A percentile compares a stretch with the other conserved stretches of the same genome.
phyloP scores from a whole-genome alignment of 73 alveolate genomes.

The Durusdinium trenchii region DNA sequence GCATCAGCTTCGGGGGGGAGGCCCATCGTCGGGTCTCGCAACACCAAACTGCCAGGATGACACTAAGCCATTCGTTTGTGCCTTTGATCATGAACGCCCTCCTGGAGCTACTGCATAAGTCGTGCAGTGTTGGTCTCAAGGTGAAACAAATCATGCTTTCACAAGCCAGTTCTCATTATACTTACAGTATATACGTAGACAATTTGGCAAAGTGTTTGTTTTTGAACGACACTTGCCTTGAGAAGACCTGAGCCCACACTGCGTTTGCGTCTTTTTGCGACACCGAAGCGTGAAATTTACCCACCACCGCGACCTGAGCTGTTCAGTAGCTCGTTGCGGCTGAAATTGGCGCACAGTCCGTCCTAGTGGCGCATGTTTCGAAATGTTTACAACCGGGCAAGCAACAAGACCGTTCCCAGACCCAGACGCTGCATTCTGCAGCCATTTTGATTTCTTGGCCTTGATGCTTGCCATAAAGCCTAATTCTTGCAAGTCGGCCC shows the following conservation, averaged over 20 bases:
- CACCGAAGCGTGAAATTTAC: background rate
- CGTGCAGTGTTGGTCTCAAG: background rate
- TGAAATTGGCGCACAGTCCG: slow-evolving; percentile 34
- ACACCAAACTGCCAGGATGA: too few species aligned
- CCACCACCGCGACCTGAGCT: slow-evolving; percentile 5
- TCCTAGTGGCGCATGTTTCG: slow-evolving; percentile 55
- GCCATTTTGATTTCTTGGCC: background rate
- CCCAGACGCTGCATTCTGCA: too few species aligned
- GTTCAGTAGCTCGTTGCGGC: background rate
- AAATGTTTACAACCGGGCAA: slow-evolving; percentile 41
- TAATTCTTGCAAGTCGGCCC: slow-evolving; percentile 35
- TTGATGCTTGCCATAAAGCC: background rate
- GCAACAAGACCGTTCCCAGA: slow-evolving; percentile 6
- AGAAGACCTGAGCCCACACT: background rate
- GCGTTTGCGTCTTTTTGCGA: background rate
- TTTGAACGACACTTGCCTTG: background rate
- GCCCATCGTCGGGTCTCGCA: too few species aligned
- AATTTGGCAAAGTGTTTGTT: background rate
- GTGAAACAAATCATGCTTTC: too few species aligned
- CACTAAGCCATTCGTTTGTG: slow-evolving; percentile 21
- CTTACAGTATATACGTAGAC: too few species aligned
- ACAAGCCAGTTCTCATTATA: background rate
- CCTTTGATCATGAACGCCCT: background rate
- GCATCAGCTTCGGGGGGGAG: background rate
- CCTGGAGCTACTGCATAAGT: background rate